A percentile compares a stretch with the other conserved stretches of the same genome.
phyloP scores from a whole-genome alignment of 176 grass and related monocot species.

The Juncus inflexus region DNA sequence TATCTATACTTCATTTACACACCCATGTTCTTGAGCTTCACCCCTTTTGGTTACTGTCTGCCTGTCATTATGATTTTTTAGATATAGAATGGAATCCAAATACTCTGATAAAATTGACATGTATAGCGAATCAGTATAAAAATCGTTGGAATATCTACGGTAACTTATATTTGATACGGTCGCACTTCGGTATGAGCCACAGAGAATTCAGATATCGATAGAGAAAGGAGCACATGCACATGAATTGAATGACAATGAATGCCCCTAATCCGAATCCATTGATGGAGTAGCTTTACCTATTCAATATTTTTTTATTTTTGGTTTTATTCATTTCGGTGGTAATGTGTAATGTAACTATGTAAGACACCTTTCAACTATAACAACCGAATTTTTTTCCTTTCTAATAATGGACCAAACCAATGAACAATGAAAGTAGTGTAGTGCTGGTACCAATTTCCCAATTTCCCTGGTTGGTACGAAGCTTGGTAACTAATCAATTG shows the following conservation, averaged over 20 bases:
- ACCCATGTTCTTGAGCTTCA: constrained; percentile 12
- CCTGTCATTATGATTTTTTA: no score
- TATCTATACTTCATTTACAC: constrained; percentile 12
- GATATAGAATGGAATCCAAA: no score
- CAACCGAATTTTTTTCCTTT: no score
- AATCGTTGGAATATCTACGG: no score
- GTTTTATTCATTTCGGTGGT: neutral
- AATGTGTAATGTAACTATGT: neutral
- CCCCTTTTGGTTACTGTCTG: no score
- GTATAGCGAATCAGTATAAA: no score
- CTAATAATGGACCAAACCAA: no score
- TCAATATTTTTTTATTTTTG: constrained; percentile 13
- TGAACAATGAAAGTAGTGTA: neutral
- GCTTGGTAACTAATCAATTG: constrained; percentile 7
- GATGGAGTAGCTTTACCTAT: constrained; percentile 3
- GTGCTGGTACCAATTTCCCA: constrained; percentile 8
- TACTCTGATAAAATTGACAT: no score
- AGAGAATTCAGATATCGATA: no score
- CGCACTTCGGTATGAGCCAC: no score
- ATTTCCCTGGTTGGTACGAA: constrained; percentile 10
- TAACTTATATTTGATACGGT: no score
- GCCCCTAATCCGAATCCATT: constrained; percentile 3
- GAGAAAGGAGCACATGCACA: neutral
- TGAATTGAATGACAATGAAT: constrained; percentile 11
- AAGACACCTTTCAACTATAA: no score